phyloP scores from a whole-genome alignment of 1,284 basidiomycete species.

The Ustanciosporium gigantosporum region DNA sequence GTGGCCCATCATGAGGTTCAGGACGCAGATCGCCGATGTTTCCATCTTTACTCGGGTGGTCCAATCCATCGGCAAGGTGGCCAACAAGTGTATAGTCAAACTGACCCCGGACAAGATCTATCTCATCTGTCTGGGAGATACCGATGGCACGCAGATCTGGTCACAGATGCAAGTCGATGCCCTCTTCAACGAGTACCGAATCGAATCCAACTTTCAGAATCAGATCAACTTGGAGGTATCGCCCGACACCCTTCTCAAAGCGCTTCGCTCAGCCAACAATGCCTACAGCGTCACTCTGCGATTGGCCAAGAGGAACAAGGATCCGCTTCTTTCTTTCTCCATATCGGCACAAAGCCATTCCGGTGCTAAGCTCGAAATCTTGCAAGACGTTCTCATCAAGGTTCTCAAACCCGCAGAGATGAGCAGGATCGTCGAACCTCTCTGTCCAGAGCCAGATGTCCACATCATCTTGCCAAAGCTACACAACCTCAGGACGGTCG shows the following conservation, averaged over 20 bases:
- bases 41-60: slow-evolving; percentile 48
- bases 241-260: slow-evolving; percentile 56
- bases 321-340: slow-evolving; percentile 54
- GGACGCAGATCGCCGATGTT: slow-evolving; percentile 50
- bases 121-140: slow-evolving; percentile 55
- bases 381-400: slow-evolving; percentile 58
- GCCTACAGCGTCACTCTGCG: slow-evolving; percentile 51
- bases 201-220: slow-evolving; percentile 61
- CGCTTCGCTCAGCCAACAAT: slow-evolving; percentile 50
- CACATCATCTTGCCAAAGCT: slow-evolving; percentile 56
- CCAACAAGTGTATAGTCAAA: slow-evolving; percentile 56
- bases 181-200: slow-evolving; percentile 48
- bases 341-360: slow-evolving; percentile 49
- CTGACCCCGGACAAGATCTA: slow-evolving; percentile 54
- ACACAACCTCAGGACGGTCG: slow-evolving; percentile 50
- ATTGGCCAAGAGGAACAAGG: slow-evolving; percentile 55
- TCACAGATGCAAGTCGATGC: slow-evolving; percentile 53
- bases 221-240: slow-evolving; percentile 61
- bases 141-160: slow-evolving; percentile 58
- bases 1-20: slow-evolving; percentile 54
- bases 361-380: slow-evolving; percentile 51
- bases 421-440: slow-evolving; percentile 54
- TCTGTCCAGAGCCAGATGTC: slow-evolving; percentile 57
- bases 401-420: slow-evolving; percentile 57
- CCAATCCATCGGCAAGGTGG: slow-evolving; percentile 54